These are phyloP conservation scores for Nakaseomyces delphensis DNA, from an alignment of 1,139 yeast genomes.

Conservation along the genomic window DNA sequence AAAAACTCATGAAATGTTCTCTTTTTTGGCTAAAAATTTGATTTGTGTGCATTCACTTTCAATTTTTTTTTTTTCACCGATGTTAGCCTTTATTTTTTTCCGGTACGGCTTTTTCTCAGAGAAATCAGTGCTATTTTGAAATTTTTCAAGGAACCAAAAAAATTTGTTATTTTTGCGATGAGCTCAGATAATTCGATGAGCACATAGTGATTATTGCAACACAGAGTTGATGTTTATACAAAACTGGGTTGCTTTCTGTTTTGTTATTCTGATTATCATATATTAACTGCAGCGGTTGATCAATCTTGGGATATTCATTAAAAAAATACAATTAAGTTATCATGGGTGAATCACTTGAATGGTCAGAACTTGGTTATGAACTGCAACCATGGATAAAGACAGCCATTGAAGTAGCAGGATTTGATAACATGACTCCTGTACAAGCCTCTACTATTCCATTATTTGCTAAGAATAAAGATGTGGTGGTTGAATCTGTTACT, in stretches of 20 bases:
- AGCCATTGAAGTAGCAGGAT: conserved; percentile 69
- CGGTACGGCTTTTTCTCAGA: neutral
- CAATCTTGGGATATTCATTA: too few relatives aligned
- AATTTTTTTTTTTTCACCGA: too few relatives aligned
- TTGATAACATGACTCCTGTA: conserved; percentile 85
- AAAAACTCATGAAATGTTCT: too few relatives aligned
- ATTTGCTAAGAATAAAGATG: conserved; percentile 83
- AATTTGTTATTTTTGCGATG: neutral
- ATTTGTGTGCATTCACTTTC: too few relatives aligned
- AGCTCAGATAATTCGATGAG: conserved; percentile 1
- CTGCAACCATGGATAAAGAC: conserved; percentile 40
- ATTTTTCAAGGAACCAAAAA: neutral
- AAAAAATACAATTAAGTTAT: neutral
- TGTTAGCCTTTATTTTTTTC: too few relatives aligned
- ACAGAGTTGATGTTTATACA: too few relatives aligned
- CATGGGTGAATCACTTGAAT: conserved; percentile 32
- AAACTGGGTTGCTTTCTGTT: too few relatives aligned
- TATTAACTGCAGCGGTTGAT: too few relatives aligned
- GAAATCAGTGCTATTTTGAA: neutral
- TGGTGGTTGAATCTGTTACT: conserved; percentile 92
- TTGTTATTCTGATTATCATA: too few relatives aligned
- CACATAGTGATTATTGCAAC: neutral
- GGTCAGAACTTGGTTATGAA: conserved; percentile 32
- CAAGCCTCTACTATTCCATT: conserved; percentile 94
- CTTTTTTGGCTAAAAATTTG: too few relatives aligned